phyloP scores from a whole-genome alignment of 2,329 filamentous ascomycete species.

The Cylindrodendrum hubeiense region DNA sequence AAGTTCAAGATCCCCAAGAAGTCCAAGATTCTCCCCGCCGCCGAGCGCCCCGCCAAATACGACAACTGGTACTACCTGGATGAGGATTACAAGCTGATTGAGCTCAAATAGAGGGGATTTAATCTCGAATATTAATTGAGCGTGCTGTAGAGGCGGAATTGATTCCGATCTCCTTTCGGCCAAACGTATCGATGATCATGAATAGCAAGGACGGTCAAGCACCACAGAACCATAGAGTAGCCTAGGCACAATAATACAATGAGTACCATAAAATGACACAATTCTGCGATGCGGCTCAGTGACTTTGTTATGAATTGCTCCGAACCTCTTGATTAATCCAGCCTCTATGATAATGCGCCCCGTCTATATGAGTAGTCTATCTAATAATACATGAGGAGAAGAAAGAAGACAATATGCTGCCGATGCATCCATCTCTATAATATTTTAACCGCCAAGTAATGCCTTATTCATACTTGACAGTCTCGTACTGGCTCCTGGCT shows the following conservation, averaged over 20 bases:
- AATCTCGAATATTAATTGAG: not conserved
- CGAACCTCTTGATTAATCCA: not conserved
- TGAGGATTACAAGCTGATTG: slow-evolving; percentile 46
- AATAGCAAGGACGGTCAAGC: not conserved
- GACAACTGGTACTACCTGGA: slow-evolving; percentile 55
- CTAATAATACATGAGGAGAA: not conserved
- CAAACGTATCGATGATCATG: not conserved
- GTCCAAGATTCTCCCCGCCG: slow-evolving; percentile 46
- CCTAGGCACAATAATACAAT: not conserved
- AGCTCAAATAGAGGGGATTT: slow-evolving; percentile 24
- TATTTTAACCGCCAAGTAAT: not conserved
- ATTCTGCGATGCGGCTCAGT: not conserved
- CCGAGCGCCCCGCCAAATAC: slow-evolving; percentile 48
- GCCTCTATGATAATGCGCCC: not conserved
- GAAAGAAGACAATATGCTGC: not conserved
- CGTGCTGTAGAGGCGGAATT: not conserved
- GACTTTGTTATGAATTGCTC: not conserved
- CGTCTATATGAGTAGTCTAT: not conserved
- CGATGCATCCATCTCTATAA: not conserved
- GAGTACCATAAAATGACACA: not conserved
- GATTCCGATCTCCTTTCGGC: not conserved
- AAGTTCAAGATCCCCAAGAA: slow-evolving; percentile 48
- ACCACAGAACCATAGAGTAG: not conserved
- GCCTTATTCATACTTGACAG: slow-evolving; percentile 38
- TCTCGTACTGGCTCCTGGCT: slow-evolving; percentile 51